A percentile compares a stretch with the other conserved stretches of the same genome.
Evolutionary conservation across 192 early-diverging fungal species (phyloP).

Genomic region (Phlyctochytrium planicorne): DNA sequence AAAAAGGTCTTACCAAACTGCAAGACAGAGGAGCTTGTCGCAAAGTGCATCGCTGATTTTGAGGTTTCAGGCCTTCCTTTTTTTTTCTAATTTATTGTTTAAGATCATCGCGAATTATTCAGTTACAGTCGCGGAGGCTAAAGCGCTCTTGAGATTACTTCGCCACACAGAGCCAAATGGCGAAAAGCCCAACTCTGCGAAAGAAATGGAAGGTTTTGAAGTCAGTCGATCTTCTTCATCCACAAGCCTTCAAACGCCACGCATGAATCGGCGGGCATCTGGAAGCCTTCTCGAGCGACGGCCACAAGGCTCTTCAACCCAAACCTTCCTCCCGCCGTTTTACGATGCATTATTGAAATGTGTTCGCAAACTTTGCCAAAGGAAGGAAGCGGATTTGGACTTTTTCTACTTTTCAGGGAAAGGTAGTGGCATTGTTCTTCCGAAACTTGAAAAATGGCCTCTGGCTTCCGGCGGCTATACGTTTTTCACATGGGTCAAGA

Average conservation of each 20-base stretch:
- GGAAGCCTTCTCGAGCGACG: slow-evolving; percentile 19
- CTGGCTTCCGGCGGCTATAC: slow-evolving; percentile 29
- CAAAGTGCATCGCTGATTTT: slow-evolving; percentile 27
- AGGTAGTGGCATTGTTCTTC: slow-evolving; percentile 30
- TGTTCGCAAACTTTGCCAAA: slow-evolving; percentile 31
- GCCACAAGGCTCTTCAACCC: background rate
- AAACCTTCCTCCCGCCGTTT: slow-evolving; percentile 25
- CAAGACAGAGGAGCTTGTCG: slow-evolving; percentile 18
- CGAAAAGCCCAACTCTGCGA: no score
- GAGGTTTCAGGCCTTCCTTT: slow-evolving; percentile 17
- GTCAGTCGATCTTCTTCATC: slow-evolving; percentile 5
- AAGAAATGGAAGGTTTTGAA: background rate
- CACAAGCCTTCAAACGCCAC: background rate
- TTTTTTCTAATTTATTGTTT: slow-evolving; percentile 1
- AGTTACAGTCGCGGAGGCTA: slow-evolving; percentile 41
- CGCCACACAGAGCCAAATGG: no score
- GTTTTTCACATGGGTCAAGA: slow-evolving; percentile 37
- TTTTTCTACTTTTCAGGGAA: slow-evolving; percentile 42
- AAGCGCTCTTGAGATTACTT: slow-evolving; percentile 29
- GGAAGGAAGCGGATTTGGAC: slow-evolving; percentile 40
- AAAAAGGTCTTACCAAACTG: slow-evolving; percentile 21
- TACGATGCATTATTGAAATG: slow-evolving; percentile 34
- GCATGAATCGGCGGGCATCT: slow-evolving; percentile 9
- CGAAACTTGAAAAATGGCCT: slow-evolving; percentile 33
- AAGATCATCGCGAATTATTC: slow-evolving; percentile 35